phyloP scores from a whole-genome alignment of 129 eudicot species.

The Ambrosia artemisiifolia region DNA sequence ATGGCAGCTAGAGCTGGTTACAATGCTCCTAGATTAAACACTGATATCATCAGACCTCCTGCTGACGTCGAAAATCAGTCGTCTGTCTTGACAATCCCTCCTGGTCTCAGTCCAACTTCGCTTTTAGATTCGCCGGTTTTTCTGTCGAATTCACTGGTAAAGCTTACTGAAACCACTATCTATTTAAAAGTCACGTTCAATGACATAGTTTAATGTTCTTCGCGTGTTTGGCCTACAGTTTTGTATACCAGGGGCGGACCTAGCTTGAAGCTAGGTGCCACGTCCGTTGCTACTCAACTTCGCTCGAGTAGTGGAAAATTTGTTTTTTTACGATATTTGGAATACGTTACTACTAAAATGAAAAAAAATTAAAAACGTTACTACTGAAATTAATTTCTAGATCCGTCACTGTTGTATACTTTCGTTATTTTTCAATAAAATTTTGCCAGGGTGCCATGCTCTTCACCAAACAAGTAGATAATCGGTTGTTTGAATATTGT shows the following conservation, averaged over 20 bases:
- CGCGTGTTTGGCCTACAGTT: background rate
- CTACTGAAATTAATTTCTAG: no score
- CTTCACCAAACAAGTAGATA: background rate
- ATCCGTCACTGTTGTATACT: no score
- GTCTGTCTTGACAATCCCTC: slow-evolving; percentile 57
- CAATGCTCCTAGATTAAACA: slow-evolving; percentile 64
- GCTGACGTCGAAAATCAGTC: slow-evolving; percentile 39
- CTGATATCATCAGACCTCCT: slow-evolving; percentile 52
- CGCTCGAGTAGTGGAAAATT: no score
- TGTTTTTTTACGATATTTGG: no score
- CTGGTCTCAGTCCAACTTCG: slow-evolving; percentile 62
- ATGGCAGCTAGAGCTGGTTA: slow-evolving; percentile 70
- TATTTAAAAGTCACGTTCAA: background rate
- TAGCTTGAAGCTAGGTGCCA: no score
- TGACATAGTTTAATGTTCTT: background rate
- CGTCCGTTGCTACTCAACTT: no score
- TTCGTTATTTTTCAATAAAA: no score
- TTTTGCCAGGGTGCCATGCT: no score
- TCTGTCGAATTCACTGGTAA: slow-evolving; percentile 63
- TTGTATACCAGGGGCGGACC: no score
- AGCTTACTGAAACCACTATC: background rate
- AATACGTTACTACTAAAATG: no score
- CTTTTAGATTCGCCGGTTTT: slow-evolving; percentile 77
- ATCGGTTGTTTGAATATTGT: background rate
- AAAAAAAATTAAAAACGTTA: no score